Percentiles rank a stretch among this genome's conserved stretches.
These are phyloP conservation scores for Dispira simplex DNA, from an alignment of 192 early-diverging fungal species.

Conservation along the genomic window DNA sequence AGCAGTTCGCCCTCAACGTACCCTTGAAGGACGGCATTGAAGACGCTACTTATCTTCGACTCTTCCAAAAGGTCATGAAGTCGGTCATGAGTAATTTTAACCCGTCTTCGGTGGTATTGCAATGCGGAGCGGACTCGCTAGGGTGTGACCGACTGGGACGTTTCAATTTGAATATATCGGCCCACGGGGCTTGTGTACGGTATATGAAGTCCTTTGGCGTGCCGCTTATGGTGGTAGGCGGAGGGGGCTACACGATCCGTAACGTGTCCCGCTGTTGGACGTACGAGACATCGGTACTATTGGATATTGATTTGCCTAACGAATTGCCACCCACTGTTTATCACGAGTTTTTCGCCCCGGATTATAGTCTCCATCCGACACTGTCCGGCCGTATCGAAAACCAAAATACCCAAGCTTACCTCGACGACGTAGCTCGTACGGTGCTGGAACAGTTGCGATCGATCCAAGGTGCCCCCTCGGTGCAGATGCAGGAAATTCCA, in stretches of 20 bases:
- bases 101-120: conserved; percentile 83
- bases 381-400: conserved; percentile 72
- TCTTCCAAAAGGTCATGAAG: conserved; percentile 64
- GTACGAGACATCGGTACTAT: conserved; percentile 78
- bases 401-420: conserved; percentile 70
- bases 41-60: conserved; percentile 61
- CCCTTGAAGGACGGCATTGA: conserved; percentile 92
- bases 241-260: conserved; percentile 96
- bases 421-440: conserved; percentile 50
- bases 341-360: conserved; percentile 75
- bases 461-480: conserved; percentile 76
- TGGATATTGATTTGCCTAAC: conserved; percentile 57
- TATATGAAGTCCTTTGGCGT: conserved; percentile 88
- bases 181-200: conserved; percentile 80
- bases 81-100: conserved; percentile 88
- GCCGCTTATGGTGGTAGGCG: conserved; percentile 84
- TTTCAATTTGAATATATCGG: conserved; percentile 84
- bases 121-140: conserved; percentile 95
- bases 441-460: conserved; percentile 83
- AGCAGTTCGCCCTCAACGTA: conserved; percentile 89
- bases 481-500: conserved; percentile 89
- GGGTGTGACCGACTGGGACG: conserved; percentile 89
- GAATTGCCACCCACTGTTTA: conserved; percentile 62
- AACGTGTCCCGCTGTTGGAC: conserved; percentile 95
- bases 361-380: conserved; percentile 79